These are phyloP conservation scores for Rhodocollybia butyracea DNA, from an alignment of 768 basidiomycete species.

Conservation along the genomic window DNA sequence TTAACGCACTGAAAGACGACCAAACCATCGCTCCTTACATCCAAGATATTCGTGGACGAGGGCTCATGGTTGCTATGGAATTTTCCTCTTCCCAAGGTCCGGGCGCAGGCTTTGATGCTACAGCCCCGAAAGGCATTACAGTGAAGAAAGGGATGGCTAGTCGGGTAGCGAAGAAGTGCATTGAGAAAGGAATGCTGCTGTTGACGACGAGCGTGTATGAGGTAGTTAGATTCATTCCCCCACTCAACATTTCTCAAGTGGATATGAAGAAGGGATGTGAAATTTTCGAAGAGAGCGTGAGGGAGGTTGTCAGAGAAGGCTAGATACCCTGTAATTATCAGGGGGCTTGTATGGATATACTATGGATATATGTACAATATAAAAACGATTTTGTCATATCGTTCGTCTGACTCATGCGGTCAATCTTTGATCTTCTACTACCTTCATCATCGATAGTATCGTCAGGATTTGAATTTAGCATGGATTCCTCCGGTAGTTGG, in stretches of 20 bases:
- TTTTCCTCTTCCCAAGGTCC: constrained; percentile 63
- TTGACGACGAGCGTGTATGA: constrained; percentile 90
- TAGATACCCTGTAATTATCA: too few relatives aligned
- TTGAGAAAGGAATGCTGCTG: constrained; percentile 83
- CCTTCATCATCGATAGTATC: too few relatives aligned
- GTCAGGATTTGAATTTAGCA: too few relatives aligned
- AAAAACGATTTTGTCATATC: too few relatives aligned
- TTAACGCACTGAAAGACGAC: constrained; percentile 56
- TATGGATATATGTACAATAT: too few relatives aligned
- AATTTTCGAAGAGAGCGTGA: constrained; percentile 69
- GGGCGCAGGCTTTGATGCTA: constrained; percentile 42
- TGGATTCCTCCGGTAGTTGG: too few relatives aligned
- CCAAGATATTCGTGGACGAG: constrained; percentile 83
- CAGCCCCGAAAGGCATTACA: constrained; percentile 19
- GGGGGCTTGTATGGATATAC: too few relatives aligned
- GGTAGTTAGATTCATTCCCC: constrained; percentile 89
- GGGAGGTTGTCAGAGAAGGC: constrained; percentile 60
- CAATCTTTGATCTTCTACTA: too few relatives aligned
- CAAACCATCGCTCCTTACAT: constrained; percentile 54
- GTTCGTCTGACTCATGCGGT: too few relatives aligned
- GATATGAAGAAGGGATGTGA: constrained; percentile 68
- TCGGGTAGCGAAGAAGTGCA: constrained; percentile 73
- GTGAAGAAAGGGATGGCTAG: constrained; percentile 48
- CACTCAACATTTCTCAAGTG: constrained; percentile 73
- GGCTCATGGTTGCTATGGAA: constrained; percentile 87